Evolutionary conservation across 306 rosid species (phyloP), one percentile per base, ranked within the genome.

Genomic region (Amphicarpaea edgeworthii): DNA sequence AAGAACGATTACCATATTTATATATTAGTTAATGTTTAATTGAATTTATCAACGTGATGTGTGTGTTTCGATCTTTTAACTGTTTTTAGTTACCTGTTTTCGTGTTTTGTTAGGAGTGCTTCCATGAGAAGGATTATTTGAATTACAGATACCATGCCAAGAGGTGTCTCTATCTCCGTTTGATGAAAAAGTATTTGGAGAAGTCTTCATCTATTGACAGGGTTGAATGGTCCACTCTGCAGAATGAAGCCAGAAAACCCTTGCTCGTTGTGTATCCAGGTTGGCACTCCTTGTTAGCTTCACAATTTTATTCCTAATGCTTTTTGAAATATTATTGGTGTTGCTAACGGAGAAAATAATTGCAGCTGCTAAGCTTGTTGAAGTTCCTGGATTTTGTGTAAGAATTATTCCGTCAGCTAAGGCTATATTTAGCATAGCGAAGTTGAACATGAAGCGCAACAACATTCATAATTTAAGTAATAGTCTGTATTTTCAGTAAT

Each of bases 41-140:
- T 53, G 32, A 34, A 17, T 70, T 17, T 58, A 26, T 26, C 17
- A 41, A 10, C 24, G 67, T 37, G 40, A 38, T 11, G 12, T 28
- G 63, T 14, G 43, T 45, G 32, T 12, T 54, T 72, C 19, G 17
- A 34, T 43, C 0, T 12, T 30, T 10, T 16, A 58, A 37, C 28
- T 40, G 51, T 53, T 37, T 46, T 53, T 3, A 28, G 32, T 28
- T 47, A 67, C 4, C 43, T 70, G 19, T 42, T 41, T 38, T 78
- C 19, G 8, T 80, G 60, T 58, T 64, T 62, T 80, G 77, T 67
- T 83, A 95, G 99, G 97, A 89, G 77, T 89, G 97, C 81, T 92
- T 95, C 76, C 93, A 77, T 4, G 97, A 90, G 92, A 95, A 95
- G 80, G 98, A 95, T 75, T 95, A 95, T 83, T 84, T 95, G 73